phyloP scores from a whole-genome alignment of 2,329 filamentous ascomycete genomes.

The Peltaster fructicola region DNA sequence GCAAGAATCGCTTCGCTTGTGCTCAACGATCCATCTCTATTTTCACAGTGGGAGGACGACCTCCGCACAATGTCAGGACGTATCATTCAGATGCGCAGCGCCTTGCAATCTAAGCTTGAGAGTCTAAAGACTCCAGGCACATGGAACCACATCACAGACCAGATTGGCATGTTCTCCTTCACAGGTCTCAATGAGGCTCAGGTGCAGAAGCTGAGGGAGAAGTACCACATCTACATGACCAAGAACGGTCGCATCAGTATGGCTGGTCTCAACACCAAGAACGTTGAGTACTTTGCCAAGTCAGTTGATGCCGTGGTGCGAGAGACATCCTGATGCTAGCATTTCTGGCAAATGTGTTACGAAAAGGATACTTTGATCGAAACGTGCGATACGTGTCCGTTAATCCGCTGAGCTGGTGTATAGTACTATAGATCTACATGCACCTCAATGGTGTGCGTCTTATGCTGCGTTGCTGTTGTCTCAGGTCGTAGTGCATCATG shows the following conservation, averaged over 20 bases:
- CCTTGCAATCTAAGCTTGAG: constrained; percentile 64
- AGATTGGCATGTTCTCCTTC: constrained; percentile 99
- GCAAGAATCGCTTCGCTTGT: constrained; percentile 73
- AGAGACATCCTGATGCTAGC: constrained; percentile 25
- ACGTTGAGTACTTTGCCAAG: constrained; percentile 83
- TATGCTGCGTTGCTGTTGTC: too few relatives aligned
- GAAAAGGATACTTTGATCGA: too few relatives aligned
- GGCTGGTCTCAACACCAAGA: constrained; percentile 87
- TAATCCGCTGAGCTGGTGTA: too few relatives aligned
- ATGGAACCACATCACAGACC: constrained; percentile 95
- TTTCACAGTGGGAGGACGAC: constrained; percentile 83
- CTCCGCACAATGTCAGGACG: constrained; percentile 85
- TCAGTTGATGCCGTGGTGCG: constrained; percentile 73
- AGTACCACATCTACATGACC: constrained; percentile 73
- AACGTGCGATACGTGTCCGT: too few relatives aligned
- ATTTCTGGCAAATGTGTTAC: too few relatives aligned
- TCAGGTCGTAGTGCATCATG: too few relatives aligned
- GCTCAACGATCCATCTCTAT: constrained; percentile 66
- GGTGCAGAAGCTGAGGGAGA: constrained; percentile 49
- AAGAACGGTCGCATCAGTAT: constrained; percentile 98
- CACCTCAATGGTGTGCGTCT: too few relatives aligned
- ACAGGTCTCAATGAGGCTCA: constrained; percentile 61
- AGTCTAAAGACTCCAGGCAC: constrained; percentile 68
- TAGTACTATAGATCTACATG: too few relatives aligned
- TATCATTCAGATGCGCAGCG: constrained; percentile 79